A percentile compares a stretch with the other conserved stretches of the same genome.
phyloP scores from a whole-genome alignment of 2,329 filamentous ascomycete species.

The Xylaria digitata region DNA sequence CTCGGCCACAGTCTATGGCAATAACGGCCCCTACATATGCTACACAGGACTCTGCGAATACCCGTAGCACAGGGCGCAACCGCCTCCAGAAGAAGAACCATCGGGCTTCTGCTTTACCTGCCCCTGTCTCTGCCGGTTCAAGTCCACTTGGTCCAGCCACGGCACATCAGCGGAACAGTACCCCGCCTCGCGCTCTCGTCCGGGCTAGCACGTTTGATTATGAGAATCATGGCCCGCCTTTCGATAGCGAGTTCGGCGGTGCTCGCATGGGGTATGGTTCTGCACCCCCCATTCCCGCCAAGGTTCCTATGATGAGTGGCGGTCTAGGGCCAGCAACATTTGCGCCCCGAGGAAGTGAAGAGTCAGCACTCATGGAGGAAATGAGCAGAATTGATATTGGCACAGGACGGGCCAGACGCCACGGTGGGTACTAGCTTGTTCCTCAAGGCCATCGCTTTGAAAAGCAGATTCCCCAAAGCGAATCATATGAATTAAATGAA shows the following conservation, averaged over 20 bases:
- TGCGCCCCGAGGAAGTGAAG: slow-evolving; percentile 54
- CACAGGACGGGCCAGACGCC: slow-evolving; percentile 66
- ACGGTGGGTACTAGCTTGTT: slow-evolving; percentile 49
- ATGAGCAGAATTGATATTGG: slow-evolving; percentile 76
- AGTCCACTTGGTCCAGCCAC: slow-evolving; percentile 66
- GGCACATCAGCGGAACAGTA: slow-evolving; percentile 63
- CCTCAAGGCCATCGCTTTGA: neutral
- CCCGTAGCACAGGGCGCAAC: slow-evolving; percentile 61
- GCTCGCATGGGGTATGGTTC: slow-evolving; percentile 50
- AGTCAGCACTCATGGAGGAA: slow-evolving; percentile 75
- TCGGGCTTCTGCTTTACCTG: slow-evolving; percentile 58
- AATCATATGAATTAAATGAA: slow-evolving; percentile 23
- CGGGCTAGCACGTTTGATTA: slow-evolving; percentile 65
- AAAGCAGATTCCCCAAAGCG: slow-evolving; percentile 4
- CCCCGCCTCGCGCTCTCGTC: slow-evolving; percentile 57
- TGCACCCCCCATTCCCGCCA: slow-evolving; percentile 75
- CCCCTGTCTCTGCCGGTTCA: slow-evolving; percentile 53
- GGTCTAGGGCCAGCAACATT: slow-evolving; percentile 44
- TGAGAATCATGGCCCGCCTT: slow-evolving; percentile 62
- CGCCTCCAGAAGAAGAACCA: slow-evolving; percentile 73
- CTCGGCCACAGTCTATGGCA: slow-evolving; percentile 62
- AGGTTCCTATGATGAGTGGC: slow-evolving; percentile 68
- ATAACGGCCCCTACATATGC: slow-evolving; percentile 48
- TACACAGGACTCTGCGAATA: slow-evolving; percentile 50
- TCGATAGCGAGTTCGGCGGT: slow-evolving; percentile 47